A percentile compares a stretch with the other conserved stretches of the same genome.
Conservation (phyloP, 2,329 filamentous ascomycete genomes). For the Akanthomyces uredinophilus region DNA sequence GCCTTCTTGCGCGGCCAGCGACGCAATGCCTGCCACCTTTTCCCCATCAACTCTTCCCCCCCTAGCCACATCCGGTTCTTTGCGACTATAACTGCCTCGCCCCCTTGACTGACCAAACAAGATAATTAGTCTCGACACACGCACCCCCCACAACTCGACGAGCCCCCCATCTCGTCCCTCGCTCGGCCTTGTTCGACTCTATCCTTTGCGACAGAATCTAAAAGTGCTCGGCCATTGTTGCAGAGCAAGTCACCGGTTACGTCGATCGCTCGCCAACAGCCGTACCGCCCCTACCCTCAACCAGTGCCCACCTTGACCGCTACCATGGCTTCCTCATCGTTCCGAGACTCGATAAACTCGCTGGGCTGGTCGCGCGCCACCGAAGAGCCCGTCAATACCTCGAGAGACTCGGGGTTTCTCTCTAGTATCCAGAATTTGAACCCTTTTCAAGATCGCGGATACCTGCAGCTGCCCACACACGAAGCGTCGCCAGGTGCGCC, state of each 20-base stretch:
- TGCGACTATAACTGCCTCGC: background rate
- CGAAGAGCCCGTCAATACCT: slow-evolving; percentile 69
- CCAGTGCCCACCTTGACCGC: slow-evolving; percentile 11
- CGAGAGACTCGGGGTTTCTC: slow-evolving; percentile 65
- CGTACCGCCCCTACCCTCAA: slow-evolving; percentile 2
- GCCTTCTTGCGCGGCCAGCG: slow-evolving; percentile 5
- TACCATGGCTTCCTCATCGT: slow-evolving; percentile 77
- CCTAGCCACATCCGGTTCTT: background rate
- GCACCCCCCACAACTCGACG: background rate
- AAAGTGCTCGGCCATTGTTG: slow-evolving; percentile 5
- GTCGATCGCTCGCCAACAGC: slow-evolving; percentile 10
- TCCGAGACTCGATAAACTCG: slow-evolving; percentile 91
- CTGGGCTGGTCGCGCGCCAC: slow-evolving; percentile 90
- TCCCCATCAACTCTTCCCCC: background rate
- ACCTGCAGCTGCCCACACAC: slow-evolving; percentile 83
- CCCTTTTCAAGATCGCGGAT: slow-evolving; percentile 79
- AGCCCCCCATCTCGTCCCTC: background rate
- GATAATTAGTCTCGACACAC: slow-evolving; percentile 8
- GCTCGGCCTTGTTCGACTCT: background rate
- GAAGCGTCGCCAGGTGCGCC: slow-evolving; percentile 73
- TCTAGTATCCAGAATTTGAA: slow-evolving; percentile 80
- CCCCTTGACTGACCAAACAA: slow-evolving; percentile 7
- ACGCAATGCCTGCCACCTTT: slow-evolving; percentile 1
- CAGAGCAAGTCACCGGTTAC: slow-evolving; percentile 6
- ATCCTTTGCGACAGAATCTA: background rate